Evolutionary conservation across 176 grass and related monocot genomes (phyloP).

Genomic region (Triticum timopheevii): DNA sequence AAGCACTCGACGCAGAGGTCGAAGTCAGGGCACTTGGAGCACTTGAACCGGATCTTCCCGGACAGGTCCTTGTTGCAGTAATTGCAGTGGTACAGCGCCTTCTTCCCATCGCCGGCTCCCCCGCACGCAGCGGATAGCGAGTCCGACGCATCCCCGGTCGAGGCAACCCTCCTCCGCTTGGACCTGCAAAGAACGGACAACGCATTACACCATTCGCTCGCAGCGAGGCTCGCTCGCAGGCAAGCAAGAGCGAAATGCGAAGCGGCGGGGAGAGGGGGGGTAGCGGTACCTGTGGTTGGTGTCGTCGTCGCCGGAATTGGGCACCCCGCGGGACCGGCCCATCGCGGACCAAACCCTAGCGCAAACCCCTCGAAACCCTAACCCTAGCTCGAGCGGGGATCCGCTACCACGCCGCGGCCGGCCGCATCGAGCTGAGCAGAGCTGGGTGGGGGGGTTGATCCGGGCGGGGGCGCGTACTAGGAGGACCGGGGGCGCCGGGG

Average conservation of each 20-base stretch:
- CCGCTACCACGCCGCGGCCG: constrained; percentile 8
- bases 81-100: constrained; percentile 96
- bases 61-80: constrained; percentile 99
- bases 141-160: constrained; percentile 74
- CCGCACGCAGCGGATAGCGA: constrained; percentile 48
- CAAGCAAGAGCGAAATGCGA: neutral
- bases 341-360: constrained; percentile 66
- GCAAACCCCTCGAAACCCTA: constrained; percentile 32
- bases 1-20: constrained; percentile 98
- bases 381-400: constrained; percentile 21
- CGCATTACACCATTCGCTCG: neutral
- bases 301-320: constrained; percentile 80
- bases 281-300: constrained; percentile 67
- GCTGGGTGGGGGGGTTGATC: neutral
- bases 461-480: neutral
- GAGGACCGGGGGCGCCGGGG: neutral
- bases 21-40: constrained; percentile 95
- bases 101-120: constrained; percentile 73
- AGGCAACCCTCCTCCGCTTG: constrained; percentile 79
- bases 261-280: neutral
- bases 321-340: constrained; percentile 84
- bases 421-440: constrained; percentile 4
- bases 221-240: neutral
- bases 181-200: constrained; percentile 51
- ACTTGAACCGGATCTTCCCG: constrained; percentile 97